Conservation (phyloP, 1,284 basidiomycete genomes). For the Thelephora terrestris region DNA sequence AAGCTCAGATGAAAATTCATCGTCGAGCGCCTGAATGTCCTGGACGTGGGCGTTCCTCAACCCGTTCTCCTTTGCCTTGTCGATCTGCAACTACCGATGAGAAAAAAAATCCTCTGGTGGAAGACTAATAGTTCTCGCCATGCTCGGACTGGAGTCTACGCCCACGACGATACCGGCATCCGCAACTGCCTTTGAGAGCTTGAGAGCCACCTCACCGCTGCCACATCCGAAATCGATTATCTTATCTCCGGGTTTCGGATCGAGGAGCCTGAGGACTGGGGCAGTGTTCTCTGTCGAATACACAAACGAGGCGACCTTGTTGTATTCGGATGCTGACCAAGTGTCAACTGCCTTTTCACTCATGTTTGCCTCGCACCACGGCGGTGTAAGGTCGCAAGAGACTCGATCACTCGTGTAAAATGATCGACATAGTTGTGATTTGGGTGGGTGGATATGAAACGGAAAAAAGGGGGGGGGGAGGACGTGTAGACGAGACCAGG, state of each 20-base stretch:
- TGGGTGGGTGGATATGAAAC: too few species aligned
- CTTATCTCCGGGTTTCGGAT: slow-evolving; percentile 50
- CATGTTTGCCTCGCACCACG: too few species aligned
- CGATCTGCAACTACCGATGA: slow-evolving; percentile 32
- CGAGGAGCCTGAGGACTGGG: slow-evolving; percentile 54
- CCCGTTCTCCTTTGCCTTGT: slow-evolving; percentile 41
- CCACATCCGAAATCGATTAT: slow-evolving; percentile 81
- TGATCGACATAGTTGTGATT: too few species aligned
- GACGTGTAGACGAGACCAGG: too few species aligned
- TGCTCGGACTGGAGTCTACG: slow-evolving; percentile 59
- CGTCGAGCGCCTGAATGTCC: slow-evolving; percentile 40
- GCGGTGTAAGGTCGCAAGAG: too few species aligned
- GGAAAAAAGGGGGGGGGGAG: too few species aligned
- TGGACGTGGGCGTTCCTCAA: slow-evolving; percentile 35
- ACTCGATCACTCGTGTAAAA: too few species aligned
- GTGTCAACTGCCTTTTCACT: slow-evolving; percentile 3
- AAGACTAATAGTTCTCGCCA: slow-evolving; percentile 38
- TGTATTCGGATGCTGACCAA: slow-evolving; percentile 49
- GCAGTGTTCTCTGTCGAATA: slow-evolving; percentile 59
- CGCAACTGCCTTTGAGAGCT: slow-evolving; percentile 46
- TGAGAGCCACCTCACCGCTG: slow-evolving; percentile 63
- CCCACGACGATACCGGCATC: slow-evolving; percentile 50
- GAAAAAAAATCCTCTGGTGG: background rate
- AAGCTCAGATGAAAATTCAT: too few species aligned
- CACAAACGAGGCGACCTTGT: slow-evolving; percentile 55